Base-by-base conservation (phyloP, 78 protist species). In the slime mould (Dictyostelium discoideum) region DNA sequence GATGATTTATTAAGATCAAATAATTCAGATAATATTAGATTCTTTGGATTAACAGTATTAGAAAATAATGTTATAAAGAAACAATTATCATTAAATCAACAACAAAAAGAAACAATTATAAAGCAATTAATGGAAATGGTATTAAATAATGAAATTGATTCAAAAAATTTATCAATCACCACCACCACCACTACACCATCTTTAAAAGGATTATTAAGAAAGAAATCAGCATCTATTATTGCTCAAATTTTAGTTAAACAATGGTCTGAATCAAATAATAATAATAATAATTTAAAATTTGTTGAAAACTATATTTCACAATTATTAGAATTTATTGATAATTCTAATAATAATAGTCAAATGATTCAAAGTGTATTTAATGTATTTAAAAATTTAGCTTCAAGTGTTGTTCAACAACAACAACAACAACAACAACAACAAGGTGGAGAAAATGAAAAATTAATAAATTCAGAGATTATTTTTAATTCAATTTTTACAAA, bases 1-100 rank as follows among this genome's bases (percentile, higher is more conserved):
- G 48, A 57, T 16, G 84, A 46, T 16, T 37, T 88, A 8, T 46
- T 88, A 20, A 26, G 67, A 65, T 65, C 82, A 0, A 78, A 14
- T 9, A 88, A 80, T 40, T 37, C 48, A 4, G 79, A 80, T 9
- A 88, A 63, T 18, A 67, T 85, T 26, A 39, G 73, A 18, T 88
- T 44, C 81, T 88, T 88, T 80, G 93, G 86, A 11, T 69, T 88
- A 22, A 80, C 81, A 4, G 50, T 88, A n/a, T 40, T 88, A 11
- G 93, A 88, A 46, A 74, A 74, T 37, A 83, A 65, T 74, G 93
- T 88, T 13, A 80, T 88, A 14, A 78, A 80, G 72, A 57, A 67
- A 26, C 80, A 88, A 80, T 37, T 74, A 32, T 5, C 67, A 48
- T 48, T 81, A 7, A 50, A 29, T 16, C 65, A 42, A 26, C 29